Conservation (phyloP, 768 basidiomycete species). For the Leucocoprinus leucothites region DNA sequence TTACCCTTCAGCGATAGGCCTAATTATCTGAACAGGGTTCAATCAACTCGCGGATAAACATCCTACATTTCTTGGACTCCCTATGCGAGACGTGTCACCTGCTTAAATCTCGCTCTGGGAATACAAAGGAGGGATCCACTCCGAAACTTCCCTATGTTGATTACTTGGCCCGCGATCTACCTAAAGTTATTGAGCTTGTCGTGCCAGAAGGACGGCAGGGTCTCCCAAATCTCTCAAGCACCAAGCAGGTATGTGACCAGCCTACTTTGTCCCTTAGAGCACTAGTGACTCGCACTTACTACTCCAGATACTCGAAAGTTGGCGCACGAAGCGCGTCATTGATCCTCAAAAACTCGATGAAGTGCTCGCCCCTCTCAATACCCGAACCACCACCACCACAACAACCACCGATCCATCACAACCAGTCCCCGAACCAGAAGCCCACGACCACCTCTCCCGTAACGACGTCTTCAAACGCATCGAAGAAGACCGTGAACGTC, state of each 20-base stretch:
- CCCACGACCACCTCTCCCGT: slow-evolving; percentile 42
- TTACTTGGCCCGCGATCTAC: slow-evolving; percentile 75
- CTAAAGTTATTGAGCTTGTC: slow-evolving; percentile 76
- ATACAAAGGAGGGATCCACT: slow-evolving; percentile 9
- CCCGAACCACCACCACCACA: slow-evolving; percentile 30
- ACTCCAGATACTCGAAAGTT: slow-evolving; percentile 82
- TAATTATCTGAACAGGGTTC: slow-evolving; percentile 69
- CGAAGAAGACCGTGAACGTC: slow-evolving; percentile 89
- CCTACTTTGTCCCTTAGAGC: not conserved
- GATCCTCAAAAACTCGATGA: slow-evolving; percentile 78
- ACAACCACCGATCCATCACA: slow-evolving; percentile 11
- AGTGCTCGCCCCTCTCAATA: slow-evolving; percentile 52
- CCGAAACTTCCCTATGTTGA: slow-evolving; percentile 65
- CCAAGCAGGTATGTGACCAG: slow-evolving; percentile 64
- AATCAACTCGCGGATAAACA: slow-evolving; percentile 90
- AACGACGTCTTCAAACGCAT: slow-evolving; percentile 82
- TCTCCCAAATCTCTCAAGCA: slow-evolving; percentile 81
- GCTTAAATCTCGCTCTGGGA: slow-evolving; percentile 45
- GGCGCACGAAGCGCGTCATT: slow-evolving; percentile 82
- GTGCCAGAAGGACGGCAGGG: slow-evolving; percentile 89
- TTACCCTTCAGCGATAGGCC: no score
- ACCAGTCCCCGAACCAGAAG: slow-evolving; percentile 13
- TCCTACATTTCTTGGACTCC: slow-evolving; percentile 87
- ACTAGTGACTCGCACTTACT: not conserved
- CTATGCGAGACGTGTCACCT: slow-evolving; percentile 78